A percentile compares a stretch with the other conserved stretches of the same genome.
These are phyloP conservation scores for Calvatia gigantea DNA, from an alignment of 768 basidiomycete genomes.

Conservation along the genomic window DNA sequence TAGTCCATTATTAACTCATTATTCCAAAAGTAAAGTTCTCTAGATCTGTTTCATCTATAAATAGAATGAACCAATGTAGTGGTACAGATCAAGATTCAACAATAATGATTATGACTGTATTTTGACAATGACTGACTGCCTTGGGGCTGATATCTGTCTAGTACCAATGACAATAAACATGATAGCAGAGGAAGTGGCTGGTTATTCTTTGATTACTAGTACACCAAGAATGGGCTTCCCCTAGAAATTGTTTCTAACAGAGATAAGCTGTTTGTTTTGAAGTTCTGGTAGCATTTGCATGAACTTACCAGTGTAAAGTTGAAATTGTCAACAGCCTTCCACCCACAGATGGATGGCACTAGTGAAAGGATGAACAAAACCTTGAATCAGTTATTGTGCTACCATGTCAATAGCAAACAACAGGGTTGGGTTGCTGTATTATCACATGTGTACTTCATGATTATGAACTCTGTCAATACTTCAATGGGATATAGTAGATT, in stretches of 20 bases:
- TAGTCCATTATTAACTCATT: too few species aligned
- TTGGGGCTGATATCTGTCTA: too few species aligned
- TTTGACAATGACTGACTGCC: too few species aligned
- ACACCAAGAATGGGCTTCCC: constrained; percentile 28
- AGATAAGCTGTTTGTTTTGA: constrained; percentile 22
- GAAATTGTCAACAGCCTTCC: neutral
- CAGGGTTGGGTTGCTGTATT: constrained; percentile 21
- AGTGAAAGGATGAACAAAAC: constrained; percentile 26
- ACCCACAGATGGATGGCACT: constrained; percentile 16
- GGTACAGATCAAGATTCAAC: too few species aligned
- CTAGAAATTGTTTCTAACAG: constrained; percentile 27
- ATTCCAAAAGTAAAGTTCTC: too few species aligned
- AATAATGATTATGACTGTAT: too few species aligned
- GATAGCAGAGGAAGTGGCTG: neutral
- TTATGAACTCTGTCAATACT: constrained; percentile 24
- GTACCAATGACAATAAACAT: too few species aligned
- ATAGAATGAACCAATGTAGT: too few species aligned
- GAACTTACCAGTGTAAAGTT: neutral
- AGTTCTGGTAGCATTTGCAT: constrained; percentile 18
- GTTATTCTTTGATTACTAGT: constrained; percentile 16
- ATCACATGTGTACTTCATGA: constrained; percentile 17
- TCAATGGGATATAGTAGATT: constrained; percentile 20
- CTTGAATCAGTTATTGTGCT: constrained; percentile 19
- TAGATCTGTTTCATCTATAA: too few species aligned
- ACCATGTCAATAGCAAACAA: constrained; percentile 21